These are phyloP conservation scores for Epichloe sp. DNA, from an alignment of 2,329 filamentous ascomycete species.

Conservation along the genomic window DNA sequence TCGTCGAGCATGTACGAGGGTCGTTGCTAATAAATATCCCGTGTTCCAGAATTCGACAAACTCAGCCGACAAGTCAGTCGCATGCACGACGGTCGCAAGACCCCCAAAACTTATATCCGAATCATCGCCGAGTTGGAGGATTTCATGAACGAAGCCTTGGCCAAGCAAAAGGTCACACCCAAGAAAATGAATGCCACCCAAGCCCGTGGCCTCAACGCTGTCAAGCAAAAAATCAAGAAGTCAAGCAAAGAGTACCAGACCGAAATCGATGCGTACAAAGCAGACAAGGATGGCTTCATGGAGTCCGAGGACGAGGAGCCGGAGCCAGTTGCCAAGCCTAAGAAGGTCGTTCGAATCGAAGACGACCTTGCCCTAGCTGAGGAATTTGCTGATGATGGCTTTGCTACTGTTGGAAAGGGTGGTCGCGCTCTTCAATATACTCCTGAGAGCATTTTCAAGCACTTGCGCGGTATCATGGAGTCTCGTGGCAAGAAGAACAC, in stretches of 20 bases:
- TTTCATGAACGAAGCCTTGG: constrained; percentile 80
- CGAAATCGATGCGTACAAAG: constrained; percentile 78
- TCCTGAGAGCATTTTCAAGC: constrained; percentile 95
- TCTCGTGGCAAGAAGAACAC: constrained; percentile 98
- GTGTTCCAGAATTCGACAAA: constrained; percentile 71
- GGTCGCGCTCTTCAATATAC: constrained; percentile 87
- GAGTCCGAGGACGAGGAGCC: constrained; percentile 69
- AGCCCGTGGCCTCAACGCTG: constrained; percentile 84
- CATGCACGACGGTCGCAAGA: constrained; percentile 61
- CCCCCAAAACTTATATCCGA: constrained; percentile 86
- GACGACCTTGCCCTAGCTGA: constrained; percentile 32
- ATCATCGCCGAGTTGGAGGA: constrained; percentile 89
- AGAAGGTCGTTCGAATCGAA: constrained; percentile 25
- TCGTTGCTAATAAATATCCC: constrained; percentile 5
- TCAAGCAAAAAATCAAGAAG: constrained; percentile 97
- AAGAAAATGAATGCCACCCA: constrained; percentile 99
- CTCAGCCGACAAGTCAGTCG: constrained; percentile 77
- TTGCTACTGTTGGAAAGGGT: constrained; percentile 76
- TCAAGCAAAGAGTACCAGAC: constrained; percentile 89
- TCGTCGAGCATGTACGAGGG: neutral
- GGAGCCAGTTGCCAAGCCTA: constrained; percentile 34
- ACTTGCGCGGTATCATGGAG: constrained; percentile 84
- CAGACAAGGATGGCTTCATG: constrained; percentile 79
- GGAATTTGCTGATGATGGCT: constrained; percentile 70
- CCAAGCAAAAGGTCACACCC: constrained; percentile 87